Conservation (phyloP, 1,284 basidiomycete species). For the Ganoderma leucocontextum region DNA sequence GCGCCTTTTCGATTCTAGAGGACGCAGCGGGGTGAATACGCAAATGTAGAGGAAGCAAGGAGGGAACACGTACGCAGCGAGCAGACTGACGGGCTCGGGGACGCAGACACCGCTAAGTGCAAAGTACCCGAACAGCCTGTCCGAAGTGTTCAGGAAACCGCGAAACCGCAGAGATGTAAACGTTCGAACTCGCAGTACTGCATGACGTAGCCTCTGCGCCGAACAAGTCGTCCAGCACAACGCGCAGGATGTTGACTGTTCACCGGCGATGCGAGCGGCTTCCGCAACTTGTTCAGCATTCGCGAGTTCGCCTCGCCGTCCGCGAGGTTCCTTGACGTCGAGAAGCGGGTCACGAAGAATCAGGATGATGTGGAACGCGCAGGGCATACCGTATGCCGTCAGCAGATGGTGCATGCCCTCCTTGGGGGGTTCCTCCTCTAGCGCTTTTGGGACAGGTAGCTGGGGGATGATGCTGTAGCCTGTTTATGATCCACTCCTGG, state of each 20-base stretch:
- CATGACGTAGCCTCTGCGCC: conserved; percentile 77
- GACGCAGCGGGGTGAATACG: neutral
- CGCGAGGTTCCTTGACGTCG: conserved; percentile 53
- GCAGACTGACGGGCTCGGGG: conserved; percentile 86
- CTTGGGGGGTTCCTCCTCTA: conserved; percentile 78
- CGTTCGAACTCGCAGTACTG: neutral
- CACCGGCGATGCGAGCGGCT: conserved; percentile 82
- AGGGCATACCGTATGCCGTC: conserved; percentile 98
- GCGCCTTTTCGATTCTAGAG: too few relatives aligned
- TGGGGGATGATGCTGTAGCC: conserved; percentile 74
- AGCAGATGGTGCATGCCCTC: conserved; percentile 97
- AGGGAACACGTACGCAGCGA: conserved; percentile 71
- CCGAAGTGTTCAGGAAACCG: conserved; percentile 69
- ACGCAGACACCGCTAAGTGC: conserved; percentile 92
- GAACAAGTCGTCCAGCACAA: conserved; percentile 93
- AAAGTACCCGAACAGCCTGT: conserved; percentile 99
- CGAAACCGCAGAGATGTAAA: neutral
- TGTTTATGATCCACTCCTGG: conserved; percentile 69
- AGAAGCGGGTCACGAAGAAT: conserved; percentile 72
- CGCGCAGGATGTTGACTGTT: conserved; percentile 78
- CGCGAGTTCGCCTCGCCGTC: conserved; percentile 74
- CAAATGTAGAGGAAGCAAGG: conserved; percentile 4
- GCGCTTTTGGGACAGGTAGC: conserved; percentile 73
- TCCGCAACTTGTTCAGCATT: conserved; percentile 73
- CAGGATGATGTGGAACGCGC: conserved; percentile 87